phyloP scores from a whole-genome alignment of 1,139 yeast genomes.

The Taphrina flavorubra region DNA sequence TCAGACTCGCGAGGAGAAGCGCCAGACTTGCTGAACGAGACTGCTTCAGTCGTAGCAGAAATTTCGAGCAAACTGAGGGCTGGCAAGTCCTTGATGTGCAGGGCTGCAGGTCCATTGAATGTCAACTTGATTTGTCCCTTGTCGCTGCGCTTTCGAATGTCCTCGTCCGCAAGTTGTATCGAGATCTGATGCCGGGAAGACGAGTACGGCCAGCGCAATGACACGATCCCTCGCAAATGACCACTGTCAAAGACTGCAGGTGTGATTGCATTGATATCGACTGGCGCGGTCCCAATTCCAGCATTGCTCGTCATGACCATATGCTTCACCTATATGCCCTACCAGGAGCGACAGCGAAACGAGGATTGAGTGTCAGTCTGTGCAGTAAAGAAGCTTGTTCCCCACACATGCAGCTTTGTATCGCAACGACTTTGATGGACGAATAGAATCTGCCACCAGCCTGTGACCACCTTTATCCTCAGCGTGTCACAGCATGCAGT shows the following conservation, averaged over 20 bases:
- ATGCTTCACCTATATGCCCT: no score
- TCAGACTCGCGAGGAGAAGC: constrained; percentile 15
- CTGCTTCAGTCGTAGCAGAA: constrained; percentile 11
- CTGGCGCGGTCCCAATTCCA: not conserved
- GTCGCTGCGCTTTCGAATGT: constrained; percentile 40
- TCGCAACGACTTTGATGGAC: no score
- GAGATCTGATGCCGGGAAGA: constrained; percentile 40
- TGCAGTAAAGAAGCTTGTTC: not conserved
- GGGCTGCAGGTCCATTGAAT: constrained; percentile 43
- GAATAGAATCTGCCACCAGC: no score
- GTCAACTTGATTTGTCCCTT: constrained; percentile 44
- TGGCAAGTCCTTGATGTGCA: constrained; percentile 35
- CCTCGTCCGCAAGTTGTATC: constrained; percentile 43
- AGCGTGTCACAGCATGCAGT: no score
- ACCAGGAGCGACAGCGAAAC: no score
- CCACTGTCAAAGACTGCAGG: constrained; percentile 20
- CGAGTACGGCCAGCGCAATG: constrained; percentile 46
- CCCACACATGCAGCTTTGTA: constrained; percentile 4
- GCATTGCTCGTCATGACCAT: no score
- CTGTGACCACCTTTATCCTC: no score
- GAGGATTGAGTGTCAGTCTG: no score
- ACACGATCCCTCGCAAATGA: constrained; percentile 42
- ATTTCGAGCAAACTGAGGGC: constrained; percentile 13
- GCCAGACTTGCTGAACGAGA: constrained; percentile 4
- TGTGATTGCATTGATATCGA: constrained; percentile 25